Base-by-base conservation (phyloP, 2,329 filamentous ascomycete species). In the Hypomyces rosellus region DNA sequence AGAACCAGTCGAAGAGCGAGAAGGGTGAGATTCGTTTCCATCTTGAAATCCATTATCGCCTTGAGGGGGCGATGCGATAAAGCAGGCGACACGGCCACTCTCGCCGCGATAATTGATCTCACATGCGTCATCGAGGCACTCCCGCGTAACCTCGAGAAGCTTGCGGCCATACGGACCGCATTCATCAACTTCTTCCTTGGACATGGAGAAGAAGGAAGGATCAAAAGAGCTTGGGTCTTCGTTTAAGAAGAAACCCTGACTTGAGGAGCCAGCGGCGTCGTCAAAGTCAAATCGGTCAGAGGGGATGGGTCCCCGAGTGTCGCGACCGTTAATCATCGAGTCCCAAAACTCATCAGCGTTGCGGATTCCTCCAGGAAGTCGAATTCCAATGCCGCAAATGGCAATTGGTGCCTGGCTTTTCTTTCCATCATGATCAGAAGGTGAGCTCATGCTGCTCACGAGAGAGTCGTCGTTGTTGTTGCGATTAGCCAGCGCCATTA, bases 401-500 rank as follows among this genome's bases (percentile, higher is more conserved):
- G 50, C 50, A 18, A 67, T 58, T 5, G 62, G 63, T 6, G 18
- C 30, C 40, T 38, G 48, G 15, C 16, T 38, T 38, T 38, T 30
- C 25, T 30, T 30, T 30, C 25, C 25, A 30, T 30, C 25, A 30
- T 30, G 25, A 30, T 30, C 25, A 30, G 25, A 30, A 30, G 6
- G 25, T 30, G 25, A 30, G 25, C 25, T 30, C 25, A 30, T 30
- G 25, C 25, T 30, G 25, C 25, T 11, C 25, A 30, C 25, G 9
- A 30, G 25, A 30, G 25, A 30, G 25, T 30, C 25, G 25, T 30
- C 25, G 25, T 30, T 30, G 25, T 30, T 11, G 25, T 30, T 30
- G 25, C 25, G 25, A 30, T 30, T 30, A 30, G 25, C 25, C 25
- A 30, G 25, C 25, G 25, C 25, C 25, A 30, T 30, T 30, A 30